Conservation (phyloP, 1,284 basidiomycete species). For the Sutorius eximius region DNA sequence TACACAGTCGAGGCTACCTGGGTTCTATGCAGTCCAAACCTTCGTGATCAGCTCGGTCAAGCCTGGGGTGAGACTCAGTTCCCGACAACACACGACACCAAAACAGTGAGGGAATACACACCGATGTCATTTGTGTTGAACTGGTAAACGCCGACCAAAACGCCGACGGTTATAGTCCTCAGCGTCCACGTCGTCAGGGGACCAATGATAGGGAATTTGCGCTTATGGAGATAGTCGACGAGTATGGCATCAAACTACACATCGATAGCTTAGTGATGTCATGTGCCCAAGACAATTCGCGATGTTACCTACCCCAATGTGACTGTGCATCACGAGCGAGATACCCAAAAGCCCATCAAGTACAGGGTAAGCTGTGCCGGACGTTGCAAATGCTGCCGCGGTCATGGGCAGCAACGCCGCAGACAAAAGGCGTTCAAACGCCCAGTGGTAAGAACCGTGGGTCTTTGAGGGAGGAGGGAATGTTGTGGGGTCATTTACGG, state of each 20-base stretch:
- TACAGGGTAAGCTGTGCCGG: conserved; percentile 73
- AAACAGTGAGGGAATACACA: conserved; percentile 39
- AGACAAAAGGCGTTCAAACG: conserved; percentile 90
- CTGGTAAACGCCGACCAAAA: conserved; percentile 90
- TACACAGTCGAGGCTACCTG: background rate
- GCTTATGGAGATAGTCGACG: conserved; percentile 90
- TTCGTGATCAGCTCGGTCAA: conserved; percentile 70
- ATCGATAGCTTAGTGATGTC: background rate
- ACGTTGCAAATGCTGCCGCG: conserved; percentile 74
- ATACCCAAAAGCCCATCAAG: conserved; percentile 88
- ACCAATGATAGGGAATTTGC: conserved; percentile 88
- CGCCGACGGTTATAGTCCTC: conserved; percentile 77
- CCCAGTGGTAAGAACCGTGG: conserved; percentile 97
- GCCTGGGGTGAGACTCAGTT: conserved; percentile 41
- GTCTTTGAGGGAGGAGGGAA: conserved; percentile 81
- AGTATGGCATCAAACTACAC: conserved; percentile 68
- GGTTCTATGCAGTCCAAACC: conserved; percentile 59
- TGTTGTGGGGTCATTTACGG: conserved; percentile 92
- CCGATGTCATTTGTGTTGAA: conserved; percentile 98
- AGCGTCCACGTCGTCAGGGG: conserved; percentile 73
- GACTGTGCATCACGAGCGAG: conserved; percentile 89
- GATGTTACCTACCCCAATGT: conserved; percentile 74
- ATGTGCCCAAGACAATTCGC: background rate
- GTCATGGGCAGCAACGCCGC: conserved; percentile 89
- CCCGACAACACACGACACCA: conserved; percentile 1